Percentiles rank a stretch among this genome's conserved stretches.
Evolutionary conservation across 495 filamentous ascomycete species (phyloP).

Genomic region (Rostrohypoxylon terebratum): DNA sequence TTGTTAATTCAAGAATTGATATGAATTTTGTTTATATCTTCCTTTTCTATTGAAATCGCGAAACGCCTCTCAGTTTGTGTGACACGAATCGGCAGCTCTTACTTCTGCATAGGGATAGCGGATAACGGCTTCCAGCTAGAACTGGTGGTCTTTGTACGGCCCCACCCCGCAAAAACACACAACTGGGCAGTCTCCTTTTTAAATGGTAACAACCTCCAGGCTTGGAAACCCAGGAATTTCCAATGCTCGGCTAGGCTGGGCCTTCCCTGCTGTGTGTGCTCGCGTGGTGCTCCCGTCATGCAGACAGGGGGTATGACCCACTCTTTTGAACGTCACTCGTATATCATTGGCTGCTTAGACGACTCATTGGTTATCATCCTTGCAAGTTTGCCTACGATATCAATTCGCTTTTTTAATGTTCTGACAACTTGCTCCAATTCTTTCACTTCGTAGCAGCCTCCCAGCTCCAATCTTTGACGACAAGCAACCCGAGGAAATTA

Average conservation of each 20-base stretch:
- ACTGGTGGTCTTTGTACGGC: not conserved
- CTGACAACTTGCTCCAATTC: slow-evolving; percentile 21
- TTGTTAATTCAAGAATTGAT: not conserved
- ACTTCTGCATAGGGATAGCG: not conserved
- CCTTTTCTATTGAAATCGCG: not conserved
- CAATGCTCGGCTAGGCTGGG: slow-evolving; percentile 37
- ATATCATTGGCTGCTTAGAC: slow-evolving; percentile 40
- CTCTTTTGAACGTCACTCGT: slow-evolving; percentile 44
- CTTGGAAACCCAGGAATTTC: slow-evolving; percentile 32
- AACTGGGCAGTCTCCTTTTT: slow-evolving; percentile 24
- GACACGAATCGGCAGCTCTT: slow-evolving; percentile 21
- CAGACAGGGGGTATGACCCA: slow-evolving; percentile 30
- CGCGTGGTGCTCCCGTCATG: slow-evolving; percentile 44
- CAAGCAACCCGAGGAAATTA: not conserved
- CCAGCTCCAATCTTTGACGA: slow-evolving; percentile 14
- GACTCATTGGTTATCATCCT: slow-evolving; percentile 37
- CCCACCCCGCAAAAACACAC: slow-evolving; percentile 36
- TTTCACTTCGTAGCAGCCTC: slow-evolving; percentile 18
- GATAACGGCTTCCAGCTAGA: not conserved
- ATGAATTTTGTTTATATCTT: not conserved
- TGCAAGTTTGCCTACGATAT: slow-evolving; percentile 46
- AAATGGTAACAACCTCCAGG: slow-evolving; percentile 6
- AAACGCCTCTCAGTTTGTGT: slow-evolving; percentile 10
- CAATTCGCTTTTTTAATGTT: slow-evolving; percentile 38
- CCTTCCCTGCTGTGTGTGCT: slow-evolving; percentile 25